These are phyloP conservation scores for Cladosporium halotolerans DNA, from an alignment of 2,329 filamentous ascomycete species.

Conservation along the genomic window DNA sequence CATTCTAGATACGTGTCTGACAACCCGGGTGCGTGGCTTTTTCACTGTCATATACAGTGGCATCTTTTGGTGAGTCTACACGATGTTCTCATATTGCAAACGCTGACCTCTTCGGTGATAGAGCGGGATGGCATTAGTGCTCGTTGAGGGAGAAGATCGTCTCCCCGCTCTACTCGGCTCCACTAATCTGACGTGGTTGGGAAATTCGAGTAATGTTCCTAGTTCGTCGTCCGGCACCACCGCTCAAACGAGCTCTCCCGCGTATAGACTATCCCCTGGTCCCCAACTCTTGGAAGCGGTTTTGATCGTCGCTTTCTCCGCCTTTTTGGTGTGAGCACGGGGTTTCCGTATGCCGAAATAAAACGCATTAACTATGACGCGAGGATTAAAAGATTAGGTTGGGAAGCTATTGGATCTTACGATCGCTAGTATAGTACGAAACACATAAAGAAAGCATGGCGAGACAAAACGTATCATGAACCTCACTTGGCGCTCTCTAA, in stretches of 20 bases:
- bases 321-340: too few species aligned
- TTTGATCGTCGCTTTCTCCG: too few species aligned
- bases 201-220: background rate
- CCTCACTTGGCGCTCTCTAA: too few species aligned
- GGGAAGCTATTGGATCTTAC: too few species aligned
- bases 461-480: too few species aligned
- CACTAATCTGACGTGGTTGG: background rate
- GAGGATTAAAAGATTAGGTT: too few species aligned
- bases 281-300: too few species aligned
- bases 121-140: conserved; percentile 1
- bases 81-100: background rate
- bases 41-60: conserved; percentile 1
- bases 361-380: too few species aligned
- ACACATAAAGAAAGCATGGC: too few species aligned
- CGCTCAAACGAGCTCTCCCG: background rate
- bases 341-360: too few species aligned
- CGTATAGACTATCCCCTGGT: too few species aligned
- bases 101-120: background rate
- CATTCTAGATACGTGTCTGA: background rate
- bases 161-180: background rate
- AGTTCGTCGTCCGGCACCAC: background rate
- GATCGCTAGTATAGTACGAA: too few species aligned
- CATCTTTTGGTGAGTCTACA: background rate
- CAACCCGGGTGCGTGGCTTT: background rate
- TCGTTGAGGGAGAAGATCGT: background rate